A percentile compares a stretch with the other conserved stretches of the same genome.
Evolutionary conservation across 176 grass and related monocot genomes (phyloP).

Genomic region (Carex kokanica): DNA sequence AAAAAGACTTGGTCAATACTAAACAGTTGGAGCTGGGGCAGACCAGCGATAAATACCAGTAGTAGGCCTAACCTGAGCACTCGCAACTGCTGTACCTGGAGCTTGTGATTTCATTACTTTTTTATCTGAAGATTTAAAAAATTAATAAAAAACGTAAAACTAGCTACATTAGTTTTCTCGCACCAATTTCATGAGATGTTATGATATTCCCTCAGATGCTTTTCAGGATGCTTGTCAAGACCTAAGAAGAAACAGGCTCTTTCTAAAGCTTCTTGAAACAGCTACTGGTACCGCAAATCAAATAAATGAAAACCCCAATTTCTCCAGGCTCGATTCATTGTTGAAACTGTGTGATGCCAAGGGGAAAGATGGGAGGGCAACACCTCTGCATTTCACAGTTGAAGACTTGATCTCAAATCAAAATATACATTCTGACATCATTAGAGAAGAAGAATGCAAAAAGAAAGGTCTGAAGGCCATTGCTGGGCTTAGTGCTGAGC

Average conservation of each 20-base stretch:
- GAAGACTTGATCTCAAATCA: constrained; percentile 58
- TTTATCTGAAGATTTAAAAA: not conserved
- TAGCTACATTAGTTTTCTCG: not conserved
- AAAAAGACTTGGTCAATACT: not conserved
- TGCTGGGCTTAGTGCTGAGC: constrained; percentile 54
- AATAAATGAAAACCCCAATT: constrained; percentile 52
- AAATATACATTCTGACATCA: constrained; percentile 21
- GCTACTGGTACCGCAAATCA: constrained; percentile 57
- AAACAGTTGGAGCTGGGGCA: not conserved
- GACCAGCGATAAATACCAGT: not conserved
- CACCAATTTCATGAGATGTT: constrained; percentile 27
- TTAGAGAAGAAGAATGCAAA: constrained; percentile 62
- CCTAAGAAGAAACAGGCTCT: constrained; percentile 68
- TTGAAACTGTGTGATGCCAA: constrained; percentile 64
- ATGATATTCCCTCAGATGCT: constrained; percentile 44
- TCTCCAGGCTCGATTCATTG: constrained; percentile 62
- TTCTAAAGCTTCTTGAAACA: constrained; percentile 60
- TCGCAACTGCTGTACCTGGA: not conserved
- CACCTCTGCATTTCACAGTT: constrained; percentile 71
- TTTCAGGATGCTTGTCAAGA: constrained; percentile 76
- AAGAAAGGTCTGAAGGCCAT: constrained; percentile 47
- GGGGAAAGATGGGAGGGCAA: constrained; percentile 52
- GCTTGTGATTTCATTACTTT: not conserved
- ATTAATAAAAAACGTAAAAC: not conserved
- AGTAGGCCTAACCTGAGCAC: not conserved